A percentile compares a stretch with the other conserved stretches of the same genome.
Conservation (phyloP, 2,329 filamentous ascomycete genomes). For the Paramyrothecium roridum region DNA sequence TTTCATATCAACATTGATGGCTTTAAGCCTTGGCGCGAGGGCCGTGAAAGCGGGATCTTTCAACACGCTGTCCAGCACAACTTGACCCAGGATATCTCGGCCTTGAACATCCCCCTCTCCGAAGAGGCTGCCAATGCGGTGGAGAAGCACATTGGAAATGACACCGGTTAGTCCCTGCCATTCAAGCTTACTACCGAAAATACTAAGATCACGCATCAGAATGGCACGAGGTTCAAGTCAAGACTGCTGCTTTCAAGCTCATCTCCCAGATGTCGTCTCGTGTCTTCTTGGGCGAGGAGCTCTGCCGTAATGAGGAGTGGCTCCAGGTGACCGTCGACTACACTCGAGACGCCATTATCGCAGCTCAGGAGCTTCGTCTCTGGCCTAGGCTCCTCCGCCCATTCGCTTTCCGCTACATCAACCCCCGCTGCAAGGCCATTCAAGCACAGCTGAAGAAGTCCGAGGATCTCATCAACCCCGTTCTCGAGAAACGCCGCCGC, state of each 20-base stretch:
- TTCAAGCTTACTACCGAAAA: not conserved
- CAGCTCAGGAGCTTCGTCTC: not conserved
- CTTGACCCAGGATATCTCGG: not conserved
- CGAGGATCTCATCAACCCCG: not conserved
- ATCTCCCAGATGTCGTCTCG: constrained; percentile 17
- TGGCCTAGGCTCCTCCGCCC: not conserved
- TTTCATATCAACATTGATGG: not conserved
- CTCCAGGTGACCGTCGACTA: constrained; percentile 41
- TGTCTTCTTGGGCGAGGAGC: constrained; percentile 30
- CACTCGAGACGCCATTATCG: constrained; percentile 12
- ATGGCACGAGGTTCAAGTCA: not conserved
- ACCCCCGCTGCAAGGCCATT: not conserved
- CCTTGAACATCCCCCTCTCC: not conserved
- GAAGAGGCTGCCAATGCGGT: not conserved
- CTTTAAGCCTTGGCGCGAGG: not conserved
- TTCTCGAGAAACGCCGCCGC: not conserved
- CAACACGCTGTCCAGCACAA: not conserved
- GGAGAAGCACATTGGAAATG: not conserved
- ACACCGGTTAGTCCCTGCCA: not conserved
- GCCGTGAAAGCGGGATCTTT: not conserved
- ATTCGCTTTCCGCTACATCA: not conserved
- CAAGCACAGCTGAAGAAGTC: not conserved
- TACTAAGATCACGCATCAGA: not conserved
- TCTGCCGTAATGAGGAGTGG: constrained; percentile 38
- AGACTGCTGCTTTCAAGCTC: not conserved